phyloP scores from a whole-genome alignment of 176 grass and related monocot genomes.

The Urochloa ruziziensis region DNA sequence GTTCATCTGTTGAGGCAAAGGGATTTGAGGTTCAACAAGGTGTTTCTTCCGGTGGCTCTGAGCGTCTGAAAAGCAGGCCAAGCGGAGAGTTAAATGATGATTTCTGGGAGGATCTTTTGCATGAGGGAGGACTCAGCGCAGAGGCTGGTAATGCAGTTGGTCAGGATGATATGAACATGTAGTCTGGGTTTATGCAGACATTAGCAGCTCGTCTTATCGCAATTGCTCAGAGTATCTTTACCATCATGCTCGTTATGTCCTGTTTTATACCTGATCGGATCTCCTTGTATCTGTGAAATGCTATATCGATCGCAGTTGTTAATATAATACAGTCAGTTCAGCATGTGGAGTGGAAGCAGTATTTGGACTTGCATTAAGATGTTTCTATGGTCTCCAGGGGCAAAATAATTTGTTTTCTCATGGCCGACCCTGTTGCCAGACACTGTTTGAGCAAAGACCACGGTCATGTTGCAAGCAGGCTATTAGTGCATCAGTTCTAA shows the following conservation, averaged over 20 bases:
- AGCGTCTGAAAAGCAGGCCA: constrained; percentile 17
- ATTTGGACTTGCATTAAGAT: constrained; percentile 2
- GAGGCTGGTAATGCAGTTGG: constrained; percentile 17
- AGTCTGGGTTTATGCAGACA: no score
- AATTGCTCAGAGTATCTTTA: neutral
- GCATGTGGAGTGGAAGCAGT: neutral
- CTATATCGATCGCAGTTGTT: neutral
- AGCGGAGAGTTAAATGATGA: constrained; percentile 80
- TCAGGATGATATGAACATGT: constrained; percentile 44
- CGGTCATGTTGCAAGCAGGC: neutral
- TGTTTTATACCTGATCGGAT: neutral
- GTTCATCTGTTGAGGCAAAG: constrained; percentile 31
- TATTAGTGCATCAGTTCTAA: neutral
- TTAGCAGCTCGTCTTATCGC: neutral
- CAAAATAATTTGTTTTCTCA: neutral
- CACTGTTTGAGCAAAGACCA: neutral
- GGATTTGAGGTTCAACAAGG: constrained; percentile 16
- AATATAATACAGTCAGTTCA: neutral
- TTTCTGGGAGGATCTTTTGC: constrained; percentile 94
- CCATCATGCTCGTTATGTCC: neutral
- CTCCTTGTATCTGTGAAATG: neutral
- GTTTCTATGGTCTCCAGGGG: neutral
- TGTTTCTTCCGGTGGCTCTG: constrained; percentile 6
- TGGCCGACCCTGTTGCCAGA: neutral
- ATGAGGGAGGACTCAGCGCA: constrained; percentile 44